Evolutionary conservation across 352 stramenopile species (phyloP), one percentile per base, ranked within the genome.

Genomic region (Plasmopara muralis): DNA sequence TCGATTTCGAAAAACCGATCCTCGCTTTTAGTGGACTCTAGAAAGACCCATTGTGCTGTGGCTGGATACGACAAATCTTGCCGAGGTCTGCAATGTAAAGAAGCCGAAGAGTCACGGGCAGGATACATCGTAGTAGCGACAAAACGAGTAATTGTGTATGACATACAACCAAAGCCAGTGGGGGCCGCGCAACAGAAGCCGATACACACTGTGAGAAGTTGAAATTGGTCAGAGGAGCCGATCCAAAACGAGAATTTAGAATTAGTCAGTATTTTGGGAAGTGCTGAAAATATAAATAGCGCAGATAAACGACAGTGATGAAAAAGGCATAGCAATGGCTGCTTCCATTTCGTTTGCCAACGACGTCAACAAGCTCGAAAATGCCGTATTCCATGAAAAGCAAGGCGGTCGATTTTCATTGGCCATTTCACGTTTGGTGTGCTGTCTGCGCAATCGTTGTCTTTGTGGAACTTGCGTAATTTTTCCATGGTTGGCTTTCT

Each of bases 371-470:
- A 8, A 55, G 9, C 56, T 79, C 39, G 75, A 85, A 44, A 84
- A 74, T 40, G 73, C 75, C 4, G 74, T 83, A 14, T 89, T 80
- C 61, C 62, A 83, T 43, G 77, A 89, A 20, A 80, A 77, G 37
- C 57, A 83, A 28, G 55, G 50, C 5, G 39, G 62, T 20, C 37
- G 13, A 10, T 40, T 38, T 7, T 68, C 65, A 2, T 66, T 50
- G 1, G 59, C 53, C 13, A 77, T 87, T 61, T 67, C 81, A 18
- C 34, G 51, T 0, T 50, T 88, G 42, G 60, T 89, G 0, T 91
- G 74, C 55, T 89, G 81, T 57, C 48, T 89, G 0, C 70, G 72
- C 7, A 89, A 72, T 43, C 71, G 78, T 28, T 85, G 79, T 54
- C 58, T 91, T 13, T 47, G 56, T 34, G 60, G 68, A 41, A 64